A percentile compares a stretch with the other conserved stretches of the same genome.
Evolutionary conservation across 2,329 filamentous ascomycete genomes (phyloP).

Genomic region (Thelonectria olida): DNA sequence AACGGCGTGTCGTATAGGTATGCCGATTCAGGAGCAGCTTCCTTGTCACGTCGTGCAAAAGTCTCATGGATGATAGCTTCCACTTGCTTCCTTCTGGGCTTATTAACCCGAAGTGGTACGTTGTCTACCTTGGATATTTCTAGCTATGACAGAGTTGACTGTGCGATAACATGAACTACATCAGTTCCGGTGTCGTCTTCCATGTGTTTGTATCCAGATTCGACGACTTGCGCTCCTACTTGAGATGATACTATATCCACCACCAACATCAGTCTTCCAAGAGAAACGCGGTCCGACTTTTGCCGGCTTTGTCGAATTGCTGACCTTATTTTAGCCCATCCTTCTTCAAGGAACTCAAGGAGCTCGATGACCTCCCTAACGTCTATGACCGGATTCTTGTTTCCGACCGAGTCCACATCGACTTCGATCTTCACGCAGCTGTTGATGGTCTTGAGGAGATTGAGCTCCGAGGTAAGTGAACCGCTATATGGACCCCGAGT

Average conservation of each 20-base stretch:
- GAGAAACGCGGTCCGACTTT: too few species aligned
- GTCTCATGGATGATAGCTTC: too few species aligned
- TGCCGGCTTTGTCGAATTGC: not conserved
- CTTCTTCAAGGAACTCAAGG: constrained; percentile 24
- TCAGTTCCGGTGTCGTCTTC: not conserved
- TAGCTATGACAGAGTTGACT: not conserved
- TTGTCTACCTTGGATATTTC: not conserved
- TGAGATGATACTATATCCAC: too few species aligned
- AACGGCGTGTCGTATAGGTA: constrained; percentile 1
- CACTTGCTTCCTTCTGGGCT: constrained; percentile 25
- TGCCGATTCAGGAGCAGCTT: not conserved
- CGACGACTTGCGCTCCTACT: too few species aligned
- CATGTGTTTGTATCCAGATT: not conserved
- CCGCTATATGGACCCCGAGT: too few species aligned
- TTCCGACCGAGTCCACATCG: constrained; percentile 23
- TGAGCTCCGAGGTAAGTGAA: constrained; percentile 29
- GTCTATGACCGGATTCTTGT: constrained; percentile 21
- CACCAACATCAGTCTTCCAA: too few species aligned
- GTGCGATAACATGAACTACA: not conserved
- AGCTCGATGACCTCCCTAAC: constrained; percentile 6
- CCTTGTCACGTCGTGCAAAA: too few species aligned
- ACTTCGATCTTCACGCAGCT: constrained; percentile 23
- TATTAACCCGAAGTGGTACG: constrained; percentile 16
- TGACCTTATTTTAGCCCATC: not conserved
- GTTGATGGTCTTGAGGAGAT: constrained; percentile 25